phyloP scores from a whole-genome alignment of 768 basidiomycete species.

The Multifurca ochricompacta region DNA sequence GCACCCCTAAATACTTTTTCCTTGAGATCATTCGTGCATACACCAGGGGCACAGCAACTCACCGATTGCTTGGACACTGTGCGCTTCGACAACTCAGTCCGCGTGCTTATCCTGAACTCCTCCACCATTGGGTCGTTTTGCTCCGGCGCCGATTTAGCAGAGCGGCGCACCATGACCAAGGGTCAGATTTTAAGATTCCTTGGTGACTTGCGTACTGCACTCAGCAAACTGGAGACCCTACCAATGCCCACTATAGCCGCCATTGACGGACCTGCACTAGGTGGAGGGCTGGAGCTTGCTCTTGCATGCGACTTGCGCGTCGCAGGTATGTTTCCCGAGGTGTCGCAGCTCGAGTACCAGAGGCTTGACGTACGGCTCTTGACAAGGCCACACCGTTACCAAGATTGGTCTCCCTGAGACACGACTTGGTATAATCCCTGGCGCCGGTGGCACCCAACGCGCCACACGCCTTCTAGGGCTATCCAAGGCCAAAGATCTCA shows the following conservation, averaged over 20 bases:
- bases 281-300: constrained; percentile 85
- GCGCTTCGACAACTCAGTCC: constrained; percentile 49
- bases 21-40: neutral
- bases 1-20: neutral
- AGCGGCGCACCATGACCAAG: constrained; percentile 77
- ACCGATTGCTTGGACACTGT: constrained; percentile 8
- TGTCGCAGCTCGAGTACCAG: neutral
- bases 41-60: constrained; percentile 8
- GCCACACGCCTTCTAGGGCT: constrained; percentile 69
- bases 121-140: constrained; percentile 76
- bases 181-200: constrained; percentile 73
- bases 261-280: constrained; percentile 88
- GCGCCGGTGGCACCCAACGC: constrained; percentile 85
- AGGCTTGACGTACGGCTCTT: neutral
- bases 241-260: constrained; percentile 89
- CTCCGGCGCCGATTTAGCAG: constrained; percentile 83
- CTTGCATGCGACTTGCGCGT: constrained; percentile 88
- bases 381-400: constrained; percentile 52
- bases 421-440: constrained; percentile 75
- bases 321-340: constrained; percentile 49
- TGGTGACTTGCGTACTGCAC: constrained; percentile 55
- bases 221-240: constrained; percentile 70
- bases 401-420: constrained; percentile 88
- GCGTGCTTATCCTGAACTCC: constrained; percentile 79
- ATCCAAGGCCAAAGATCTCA: constrained; percentile 77